Evolutionary conservation across 805 yeast species (phyloP).

Genomic region (Saccharomycopsis sp.): DNA sequence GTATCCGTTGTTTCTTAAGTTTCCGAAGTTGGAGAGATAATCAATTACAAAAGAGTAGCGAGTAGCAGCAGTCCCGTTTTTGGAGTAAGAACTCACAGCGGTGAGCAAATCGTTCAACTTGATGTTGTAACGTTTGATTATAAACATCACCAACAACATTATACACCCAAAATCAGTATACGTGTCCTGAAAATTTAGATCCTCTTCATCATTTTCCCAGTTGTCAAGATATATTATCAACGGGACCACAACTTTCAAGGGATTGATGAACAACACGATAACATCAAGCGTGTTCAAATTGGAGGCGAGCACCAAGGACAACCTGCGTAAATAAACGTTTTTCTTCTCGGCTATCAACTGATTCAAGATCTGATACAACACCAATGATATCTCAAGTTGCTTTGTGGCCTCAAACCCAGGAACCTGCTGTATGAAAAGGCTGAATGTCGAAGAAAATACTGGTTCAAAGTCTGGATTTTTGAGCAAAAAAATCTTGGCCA

Average conservation of each 20-base stretch:
- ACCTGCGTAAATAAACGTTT: conserved; percentile 38
- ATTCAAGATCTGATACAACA: conserved; percentile 29
- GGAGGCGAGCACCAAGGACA: conserved; percentile 45
- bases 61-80: neutral
- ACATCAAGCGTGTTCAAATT: conserved; percentile 37
- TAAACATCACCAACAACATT: conserved; percentile 38
- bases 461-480: conserved; percentile 43
- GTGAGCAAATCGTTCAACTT: conserved; percentile 26
- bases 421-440: conserved; percentile 43
- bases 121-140: conserved; percentile 35
- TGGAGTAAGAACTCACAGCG: neutral
- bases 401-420: conserved; percentile 39
- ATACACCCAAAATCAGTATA: conserved; percentile 65
- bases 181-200: conserved; percentile 54
- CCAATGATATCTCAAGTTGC: conserved; percentile 39
- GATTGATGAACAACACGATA: conserved; percentile 39
- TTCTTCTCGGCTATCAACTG: conserved; percentile 37
- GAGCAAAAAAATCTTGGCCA: conserved; percentile 29
- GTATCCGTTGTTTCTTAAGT: neutral
- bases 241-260: conserved; percentile 37
- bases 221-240: conserved; percentile 47
- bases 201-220: conserved; percentile 40
- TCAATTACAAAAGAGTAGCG: conserved; percentile 13
- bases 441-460: conserved; percentile 46
- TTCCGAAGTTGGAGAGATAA: conserved; percentile 14